These are phyloP conservation scores for Aspergillus persii DNA, from an alignment of 2,329 filamentous ascomycete species.

Conservation along the genomic window DNA sequence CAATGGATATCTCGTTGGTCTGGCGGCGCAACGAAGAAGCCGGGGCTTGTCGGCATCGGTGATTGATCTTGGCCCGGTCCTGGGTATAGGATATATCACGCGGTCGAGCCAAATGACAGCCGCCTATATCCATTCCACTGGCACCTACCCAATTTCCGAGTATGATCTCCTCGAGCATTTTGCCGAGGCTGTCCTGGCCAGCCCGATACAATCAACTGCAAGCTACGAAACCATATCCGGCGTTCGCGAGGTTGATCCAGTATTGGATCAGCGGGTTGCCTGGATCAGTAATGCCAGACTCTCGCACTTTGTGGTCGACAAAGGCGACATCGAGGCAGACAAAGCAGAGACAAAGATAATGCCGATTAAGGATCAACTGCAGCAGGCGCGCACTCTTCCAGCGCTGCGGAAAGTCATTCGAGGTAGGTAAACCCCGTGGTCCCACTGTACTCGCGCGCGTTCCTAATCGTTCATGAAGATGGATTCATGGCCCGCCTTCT, in stretches of 20 bases:
- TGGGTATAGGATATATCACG: constrained; percentile 3
- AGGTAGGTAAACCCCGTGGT: background rate
- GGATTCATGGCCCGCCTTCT: constrained; percentile 2
- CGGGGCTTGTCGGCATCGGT: constrained; percentile 3
- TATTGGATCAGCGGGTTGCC: background rate
- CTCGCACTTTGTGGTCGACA: constrained; percentile 3
- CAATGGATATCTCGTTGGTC: constrained; percentile 2
- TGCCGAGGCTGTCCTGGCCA: background rate
- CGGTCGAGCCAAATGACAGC: background rate
- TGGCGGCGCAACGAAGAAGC: background rate
- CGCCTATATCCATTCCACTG: background rate
- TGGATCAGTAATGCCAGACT: constrained; percentile 7
- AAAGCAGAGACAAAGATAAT: background rate
- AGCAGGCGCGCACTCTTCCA: background rate
- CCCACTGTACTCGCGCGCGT: too few relatives aligned
- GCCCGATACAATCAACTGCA: background rate
- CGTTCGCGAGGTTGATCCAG: background rate
- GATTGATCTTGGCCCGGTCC: constrained; percentile 6
- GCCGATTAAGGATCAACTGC: background rate
- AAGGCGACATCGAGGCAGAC: background rate
- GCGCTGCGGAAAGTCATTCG: background rate
- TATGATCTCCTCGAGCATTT: background rate
- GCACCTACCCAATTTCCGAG: background rate
- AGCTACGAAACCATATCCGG: background rate
- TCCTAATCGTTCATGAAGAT: background rate